Conservation (phyloP, 2,329 filamentous ascomycete genomes). For the Aspergillus novofumigatus region DNA sequence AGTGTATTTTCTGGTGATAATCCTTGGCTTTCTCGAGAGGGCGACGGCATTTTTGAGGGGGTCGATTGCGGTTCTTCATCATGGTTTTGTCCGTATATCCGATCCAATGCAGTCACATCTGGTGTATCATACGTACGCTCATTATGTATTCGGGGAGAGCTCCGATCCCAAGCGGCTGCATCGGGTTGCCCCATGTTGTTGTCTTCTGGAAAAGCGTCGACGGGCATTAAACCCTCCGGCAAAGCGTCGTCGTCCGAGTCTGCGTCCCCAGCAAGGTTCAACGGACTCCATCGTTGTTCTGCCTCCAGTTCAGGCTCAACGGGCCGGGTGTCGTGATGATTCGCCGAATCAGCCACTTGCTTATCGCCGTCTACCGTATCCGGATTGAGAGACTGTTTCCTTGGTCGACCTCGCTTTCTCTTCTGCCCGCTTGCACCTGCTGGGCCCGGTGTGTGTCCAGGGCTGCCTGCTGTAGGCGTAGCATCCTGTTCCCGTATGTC, state of each 20-base stretch:
- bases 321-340: neutral
- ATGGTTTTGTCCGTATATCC: conserved; percentile 21
- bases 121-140: conserved; percentile 28
- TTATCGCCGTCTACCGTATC: conserved; percentile 17
- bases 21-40: conserved; percentile 20
- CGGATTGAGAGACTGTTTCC: conserved; percentile 28
- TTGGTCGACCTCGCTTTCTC: conserved; percentile 34
- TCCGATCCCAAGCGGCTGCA: conserved; percentile 8
- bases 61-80: conserved; percentile 29
- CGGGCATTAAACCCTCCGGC: conserved; percentile 11
- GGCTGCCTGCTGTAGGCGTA: conserved; percentile 30
- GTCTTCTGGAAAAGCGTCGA: conserved; percentile 19
- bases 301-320: conserved; percentile 6
- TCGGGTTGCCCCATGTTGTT: conserved; percentile 9
- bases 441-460: conserved; percentile 30
- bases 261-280: conserved; percentile 28
- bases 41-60: conserved; percentile 33
- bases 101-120: conserved; percentile 25
- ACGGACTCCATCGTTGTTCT: conserved; percentile 19
- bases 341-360: conserved; percentile 9
- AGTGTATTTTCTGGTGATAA: conserved; percentile 32
- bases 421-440: conserved; percentile 27
- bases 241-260: conserved; percentile 19
- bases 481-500: conserved; percentile 28
- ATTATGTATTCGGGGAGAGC: conserved; percentile 15